Base-by-base conservation (phyloP, 2,329 filamentous ascomycete species). In the Helotiales sp. region DNA sequence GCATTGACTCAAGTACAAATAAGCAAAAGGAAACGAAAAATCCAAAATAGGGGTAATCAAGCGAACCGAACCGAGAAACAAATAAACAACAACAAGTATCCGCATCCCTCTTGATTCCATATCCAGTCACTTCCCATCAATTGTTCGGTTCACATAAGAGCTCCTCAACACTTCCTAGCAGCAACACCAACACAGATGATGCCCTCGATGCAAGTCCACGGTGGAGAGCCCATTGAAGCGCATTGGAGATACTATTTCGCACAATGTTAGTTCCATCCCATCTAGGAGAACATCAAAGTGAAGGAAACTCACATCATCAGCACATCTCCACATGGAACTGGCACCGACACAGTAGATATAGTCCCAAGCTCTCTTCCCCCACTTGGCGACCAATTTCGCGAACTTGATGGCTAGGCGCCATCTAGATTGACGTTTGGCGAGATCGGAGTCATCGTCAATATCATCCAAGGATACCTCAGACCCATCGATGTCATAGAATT, bases 281-380 rank as follows among this genome's bases (percentile, higher is more conserved):
- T 13, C 34, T 17, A 15, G 5, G 11, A 17, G 17, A 2, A 40
- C 13, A 15, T 1, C 15, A 40, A 40, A 20, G 8, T 20, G 5
- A 45, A 10, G 6, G n/a, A 45, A 30, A 55, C 52, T 55, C 8
- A 55, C 52, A 55, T 55, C 52, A 34, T 55, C 52, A 34, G 7
- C 52, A 22, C 52, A 55, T 55, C 52, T 55, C 52, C 52, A 55
- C 52, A 55, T 55, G 3, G 52, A 55, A 15, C 30, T 55, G 2
- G 52, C 52, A 55, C 52, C 52, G 15, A 55, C 52, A 22, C 52
- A 55, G 8, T 55, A 55, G n/a, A 55, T 55, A n/a, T 55, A 55
- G 34, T 55, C 28, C 52, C 52, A 55, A 55, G 52, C 30, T 55
- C 30, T 15, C 30, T 55, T 55, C 3, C 52, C 52, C 52, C 52